Evolutionary conservation across 2,329 filamentous ascomycete species (phyloP), one percentile per base, ranked within the genome.

Genomic region (Phaeosphaeriaceae sp.): DNA sequence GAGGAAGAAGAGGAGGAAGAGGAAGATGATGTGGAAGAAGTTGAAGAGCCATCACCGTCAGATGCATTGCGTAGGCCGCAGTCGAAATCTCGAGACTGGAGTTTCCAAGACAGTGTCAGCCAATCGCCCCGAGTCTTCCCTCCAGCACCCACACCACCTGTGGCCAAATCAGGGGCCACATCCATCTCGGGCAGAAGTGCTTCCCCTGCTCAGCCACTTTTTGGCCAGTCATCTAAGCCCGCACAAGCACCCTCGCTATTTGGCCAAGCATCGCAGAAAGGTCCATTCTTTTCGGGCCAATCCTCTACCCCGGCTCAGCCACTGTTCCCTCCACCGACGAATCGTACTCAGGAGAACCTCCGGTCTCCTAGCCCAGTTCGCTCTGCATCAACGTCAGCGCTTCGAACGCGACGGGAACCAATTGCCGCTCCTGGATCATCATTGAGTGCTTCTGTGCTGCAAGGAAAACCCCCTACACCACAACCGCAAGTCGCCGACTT

Each of bases 281-380:
- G 51, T 10, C 42, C 60, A 17, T 66, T 66, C 52, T 55, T 60
- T 11, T 41, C 56, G 4, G 58, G 54, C 25, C 61, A 62, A 40
- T 56, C 66, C 7, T 48, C 59, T 7, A 54, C 60, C 11, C 25
- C 78, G 21, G 72, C 72, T 2, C 54, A 58, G 53, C 64, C 56
- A 80, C 83, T 84, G 22, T 85, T 91, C 54, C 79, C 86, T 10
- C 85, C 84, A 47, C 75, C 78, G 33, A 80, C 85, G 36, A 59
- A 22, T 82, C 61, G 69, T 53, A 49, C 57, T 76, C 74, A 74
- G 54, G 79, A 81, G n/a, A 89, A 86, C 63, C 89, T 90, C 48
- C 86, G 89, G 36, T 92, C 90, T 10, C 90, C 91, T 1, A 93
- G 90, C 63, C 90, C 91, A 1, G 79, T 91, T 24, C 86, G 89